Percentiles rank a stretch among this genome's conserved stretches.
Evolutionary conservation across 495 filamentous ascomycete genomes (phyloP).

Genomic region (Immersiella caudata): DNA sequence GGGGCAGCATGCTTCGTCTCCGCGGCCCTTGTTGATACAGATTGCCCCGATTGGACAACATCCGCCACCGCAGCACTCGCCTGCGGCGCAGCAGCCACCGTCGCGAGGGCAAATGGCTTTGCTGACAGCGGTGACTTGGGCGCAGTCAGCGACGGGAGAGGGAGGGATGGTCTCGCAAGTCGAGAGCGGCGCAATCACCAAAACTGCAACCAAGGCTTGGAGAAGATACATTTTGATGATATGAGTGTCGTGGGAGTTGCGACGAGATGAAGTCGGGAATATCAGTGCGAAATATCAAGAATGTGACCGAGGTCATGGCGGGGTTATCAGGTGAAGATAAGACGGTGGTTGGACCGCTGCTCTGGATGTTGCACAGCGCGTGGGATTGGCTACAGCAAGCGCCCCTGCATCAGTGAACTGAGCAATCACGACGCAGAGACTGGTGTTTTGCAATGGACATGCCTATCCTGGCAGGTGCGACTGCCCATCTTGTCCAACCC

Average conservation of each 20-base stretch:
- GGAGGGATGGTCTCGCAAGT: not conserved
- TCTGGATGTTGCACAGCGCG: not conserved
- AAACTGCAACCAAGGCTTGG: not conserved
- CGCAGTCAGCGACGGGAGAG: not conserved
- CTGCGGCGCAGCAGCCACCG: slow-evolving; percentile 3
- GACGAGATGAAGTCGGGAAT: not conserved
- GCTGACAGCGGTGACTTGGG: not conserved
- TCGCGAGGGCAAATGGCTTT: not conserved
- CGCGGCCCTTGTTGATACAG: slow-evolving; percentile 15
- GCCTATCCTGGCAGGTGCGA: not conserved
- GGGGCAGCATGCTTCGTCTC: slow-evolving; percentile 13
- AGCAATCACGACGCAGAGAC: not conserved
- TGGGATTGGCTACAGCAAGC: not conserved
- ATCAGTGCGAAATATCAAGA: not conserved
- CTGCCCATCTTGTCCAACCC: not conserved
- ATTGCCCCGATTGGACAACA: slow-evolving; percentile 8
- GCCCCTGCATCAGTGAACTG: not conserved
- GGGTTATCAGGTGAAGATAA: not conserved
- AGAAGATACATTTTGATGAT: not conserved
- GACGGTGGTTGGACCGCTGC: not conserved
- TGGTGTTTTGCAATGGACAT: not conserved
- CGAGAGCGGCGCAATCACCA: not conserved
- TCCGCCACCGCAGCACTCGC: slow-evolving; percentile 16
- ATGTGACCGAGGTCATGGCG: not conserved
- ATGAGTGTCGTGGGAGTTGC: not conserved